Percentiles rank a stretch among this genome's conserved stretches.
Conservation (phyloP, 2,329 filamentous ascomycete genomes). For the Fusarium solani-melongenae region DNA sequence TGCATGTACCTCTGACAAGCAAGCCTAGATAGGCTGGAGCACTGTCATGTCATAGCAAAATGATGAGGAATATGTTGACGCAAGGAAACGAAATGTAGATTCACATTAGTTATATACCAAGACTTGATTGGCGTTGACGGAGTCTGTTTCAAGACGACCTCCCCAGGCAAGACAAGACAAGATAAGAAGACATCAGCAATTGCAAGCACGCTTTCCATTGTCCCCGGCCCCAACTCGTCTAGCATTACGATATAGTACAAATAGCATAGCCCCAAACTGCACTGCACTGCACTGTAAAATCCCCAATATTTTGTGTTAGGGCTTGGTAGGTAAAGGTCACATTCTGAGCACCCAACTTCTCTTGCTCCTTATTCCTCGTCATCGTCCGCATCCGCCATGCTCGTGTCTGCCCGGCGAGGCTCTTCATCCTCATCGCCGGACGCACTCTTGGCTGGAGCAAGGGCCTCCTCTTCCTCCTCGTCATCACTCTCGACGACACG, state of each 20-base stretch:
- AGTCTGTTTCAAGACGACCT: neutral
- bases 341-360: constrained; percentile 20
- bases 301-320: constrained; percentile 1
- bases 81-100: constrained; percentile 10
- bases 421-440: constrained; percentile 43
- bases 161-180: neutral
- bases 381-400: constrained; percentile 54
- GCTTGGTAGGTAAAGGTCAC: constrained; percentile 23
- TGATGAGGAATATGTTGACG: constrained; percentile 3
- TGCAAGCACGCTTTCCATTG: constrained; percentile 39
- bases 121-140: constrained; percentile 1
- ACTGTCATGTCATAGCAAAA: neutral
- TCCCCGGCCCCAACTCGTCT: constrained; percentile 29
- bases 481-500: constrained; percentile 67
- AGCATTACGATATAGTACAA: constrained; percentile 36
- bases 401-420: constrained; percentile 48
- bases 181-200: constrained; percentile 10
- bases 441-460: constrained; percentile 24
- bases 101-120: constrained; percentile 14
- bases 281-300: constrained; percentile 1
- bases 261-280: constrained; percentile 1
- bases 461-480: constrained; percentile 47
- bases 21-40: neutral
- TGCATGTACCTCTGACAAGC: neutral
- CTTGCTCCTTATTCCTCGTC: constrained; percentile 41